These are phyloP conservation scores for Euphorbia schlechtendalii DNA, from an alignment of 441 rosid genomes.

Conservation along the genomic window DNA sequence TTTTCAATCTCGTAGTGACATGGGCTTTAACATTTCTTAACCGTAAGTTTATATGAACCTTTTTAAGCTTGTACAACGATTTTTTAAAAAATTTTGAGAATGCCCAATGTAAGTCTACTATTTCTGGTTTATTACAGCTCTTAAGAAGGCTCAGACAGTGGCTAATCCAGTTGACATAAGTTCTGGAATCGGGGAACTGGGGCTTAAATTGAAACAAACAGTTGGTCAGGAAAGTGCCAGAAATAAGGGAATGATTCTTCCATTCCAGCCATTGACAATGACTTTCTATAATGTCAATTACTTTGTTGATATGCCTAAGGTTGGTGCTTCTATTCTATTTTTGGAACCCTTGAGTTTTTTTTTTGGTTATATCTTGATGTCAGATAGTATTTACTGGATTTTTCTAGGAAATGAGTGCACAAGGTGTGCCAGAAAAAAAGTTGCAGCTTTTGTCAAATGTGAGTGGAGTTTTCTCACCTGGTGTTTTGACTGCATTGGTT, in stretches of 20 bases:
- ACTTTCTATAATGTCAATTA: conserved; percentile 86
- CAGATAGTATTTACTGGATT: neutral
- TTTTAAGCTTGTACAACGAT: neutral
- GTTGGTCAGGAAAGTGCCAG: conserved; percentile 25
- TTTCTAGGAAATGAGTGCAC: conserved; percentile 64
- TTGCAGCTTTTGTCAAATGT: conserved; percentile 70
- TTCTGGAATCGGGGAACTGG: conserved; percentile 6
- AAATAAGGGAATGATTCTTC: conserved; percentile 87
- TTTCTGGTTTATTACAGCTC: conserved; percentile 42
- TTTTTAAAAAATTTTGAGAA: neutral
- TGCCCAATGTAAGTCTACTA: neutral
- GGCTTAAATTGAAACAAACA: conserved; percentile 14
- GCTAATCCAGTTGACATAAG: conserved; percentile 32
- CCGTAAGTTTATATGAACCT: conserved; percentile 41
- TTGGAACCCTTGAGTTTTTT: neutral
- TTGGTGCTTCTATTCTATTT: conserved; percentile 27
- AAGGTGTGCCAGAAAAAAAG: conserved; percentile 63
- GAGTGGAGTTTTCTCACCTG: conserved; percentile 90
- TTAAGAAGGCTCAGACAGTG: conserved; percentile 42
- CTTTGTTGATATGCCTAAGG: conserved; percentile 93
- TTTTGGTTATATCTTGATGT: conserved; percentile 2
- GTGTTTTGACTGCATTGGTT: conserved; percentile 87
- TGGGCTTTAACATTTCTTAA: conserved; percentile 66
- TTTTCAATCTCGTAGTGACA: conserved; percentile 70
- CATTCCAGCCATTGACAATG: conserved; percentile 86